Evolutionary conservation across 2,329 filamentous ascomycete species (phyloP).

Genomic region (Didymella arachidicola): DNA sequence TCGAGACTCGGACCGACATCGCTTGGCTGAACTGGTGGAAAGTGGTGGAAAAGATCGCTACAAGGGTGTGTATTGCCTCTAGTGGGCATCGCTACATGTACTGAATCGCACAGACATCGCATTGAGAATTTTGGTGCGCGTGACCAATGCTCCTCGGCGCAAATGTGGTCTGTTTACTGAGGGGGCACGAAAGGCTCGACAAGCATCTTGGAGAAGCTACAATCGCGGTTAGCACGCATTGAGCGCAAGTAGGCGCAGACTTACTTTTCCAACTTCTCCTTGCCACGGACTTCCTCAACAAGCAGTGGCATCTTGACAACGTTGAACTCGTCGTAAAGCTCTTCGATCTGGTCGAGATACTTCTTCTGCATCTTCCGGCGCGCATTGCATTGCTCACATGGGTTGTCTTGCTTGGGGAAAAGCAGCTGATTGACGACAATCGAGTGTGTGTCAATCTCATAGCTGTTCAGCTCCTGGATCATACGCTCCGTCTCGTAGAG

Average conservation of each 20-base stretch:
- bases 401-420: slow-evolving; percentile 84
- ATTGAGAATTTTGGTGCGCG: slow-evolving; percentile 3
- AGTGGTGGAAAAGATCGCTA: slow-evolving; percentile 1
- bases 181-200: slow-evolving; percentile 78
- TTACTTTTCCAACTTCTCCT: slow-evolving; percentile 84
- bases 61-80: slow-evolving; percentile 22
- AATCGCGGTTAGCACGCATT: slow-evolving; percentile 18
- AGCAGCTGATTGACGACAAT: slow-evolving; percentile 98
- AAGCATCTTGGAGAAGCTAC: slow-evolving; percentile 80
- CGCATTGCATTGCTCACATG: slow-evolving; percentile 94
- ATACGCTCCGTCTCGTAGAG: slow-evolving; percentile 99
- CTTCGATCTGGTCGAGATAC: slow-evolving; percentile 97
- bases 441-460: slow-evolving; percentile 93
- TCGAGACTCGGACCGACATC: slow-evolving; percentile 8
- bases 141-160: slow-evolving; percentile 9
- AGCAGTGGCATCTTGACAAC: slow-evolving; percentile 97
- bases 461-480: slow-evolving; percentile 96
- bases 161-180: slow-evolving; percentile 31
- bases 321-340: slow-evolving; percentile 98
- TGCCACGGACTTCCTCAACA: slow-evolving; percentile 93
- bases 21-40: background rate
- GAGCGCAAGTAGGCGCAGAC: slow-evolving; percentile 24
- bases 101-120: slow-evolving; percentile 16
- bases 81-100: slow-evolving; percentile 24
- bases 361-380: slow-evolving; percentile 99